Percentiles rank a stretch among this genome's conserved stretches.
phyloP scores from a whole-genome alignment of 2,329 filamentous ascomycete genomes.

The Chaetothyriales sp. region DNA sequence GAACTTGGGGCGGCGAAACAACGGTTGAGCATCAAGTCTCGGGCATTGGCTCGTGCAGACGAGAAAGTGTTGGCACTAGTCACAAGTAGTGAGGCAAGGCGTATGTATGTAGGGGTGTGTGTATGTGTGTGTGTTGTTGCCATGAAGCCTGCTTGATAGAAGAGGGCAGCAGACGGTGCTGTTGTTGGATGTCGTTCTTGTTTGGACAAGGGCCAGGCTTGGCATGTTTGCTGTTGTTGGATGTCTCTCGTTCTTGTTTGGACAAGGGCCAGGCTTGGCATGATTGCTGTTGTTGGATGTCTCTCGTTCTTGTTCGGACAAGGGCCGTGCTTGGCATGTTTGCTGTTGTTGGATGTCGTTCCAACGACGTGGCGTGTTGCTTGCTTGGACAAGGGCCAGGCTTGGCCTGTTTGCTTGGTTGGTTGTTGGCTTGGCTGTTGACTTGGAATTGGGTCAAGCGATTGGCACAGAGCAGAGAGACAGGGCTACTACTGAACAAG shows the following conservation, averaged over 20 bases:
- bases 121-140: no score
- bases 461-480: no score
- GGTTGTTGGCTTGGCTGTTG: no score
- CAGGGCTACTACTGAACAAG: background rate
- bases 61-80: background rate
- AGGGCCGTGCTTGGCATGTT: background rate
- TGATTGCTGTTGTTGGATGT: background rate
- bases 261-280: background rate
- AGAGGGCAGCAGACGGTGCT: background rate
- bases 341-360: background rate
- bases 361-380: no score
- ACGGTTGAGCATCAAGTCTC: background rate
- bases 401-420: background rate
- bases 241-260: background rate
- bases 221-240: background rate
- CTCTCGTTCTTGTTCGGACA: background rate
- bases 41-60: background rate
- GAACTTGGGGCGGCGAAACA: background rate
- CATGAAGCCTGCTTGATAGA: background rate
- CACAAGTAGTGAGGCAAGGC: background rate
- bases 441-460: no score
- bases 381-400: background rate
- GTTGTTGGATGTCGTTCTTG: background rate
- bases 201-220: background rate
- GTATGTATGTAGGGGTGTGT: background rate